phyloP scores from a whole-genome alignment of 371 early-diverging fungal species.

The Lichtheimia hyalospora region DNA sequence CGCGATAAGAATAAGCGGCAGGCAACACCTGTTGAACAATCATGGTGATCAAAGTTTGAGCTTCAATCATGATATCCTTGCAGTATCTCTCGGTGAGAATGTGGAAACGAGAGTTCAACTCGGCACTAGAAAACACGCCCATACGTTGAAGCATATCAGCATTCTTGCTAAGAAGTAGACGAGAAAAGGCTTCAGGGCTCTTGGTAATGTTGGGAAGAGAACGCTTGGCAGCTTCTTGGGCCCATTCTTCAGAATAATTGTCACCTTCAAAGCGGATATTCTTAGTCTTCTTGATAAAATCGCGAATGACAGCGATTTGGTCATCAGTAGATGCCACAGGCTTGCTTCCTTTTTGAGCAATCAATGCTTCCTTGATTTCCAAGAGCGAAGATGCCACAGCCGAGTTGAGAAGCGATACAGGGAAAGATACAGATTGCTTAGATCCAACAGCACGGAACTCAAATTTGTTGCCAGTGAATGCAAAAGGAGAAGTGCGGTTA shows the following conservation, averaged over 20 bases:
- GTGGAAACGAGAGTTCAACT: constrained; percentile 91
- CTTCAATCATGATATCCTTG: constrained; percentile 95
- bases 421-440: constrained; percentile 96
- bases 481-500: constrained; percentile 98
- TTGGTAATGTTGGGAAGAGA: constrained; percentile 92
- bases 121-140: constrained; percentile 85
- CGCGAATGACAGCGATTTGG: constrained; percentile 82
- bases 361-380: constrained; percentile 73
- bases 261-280: constrained; percentile 95
- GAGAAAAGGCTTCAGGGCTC: constrained; percentile 85
- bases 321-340: constrained; percentile 81
- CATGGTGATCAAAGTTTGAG: constrained; percentile 86
- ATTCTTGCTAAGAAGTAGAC: constrained; percentile 72
- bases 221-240: constrained; percentile 77
- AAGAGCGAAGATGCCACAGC: constrained; percentile 86
- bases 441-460: constrained; percentile 99
- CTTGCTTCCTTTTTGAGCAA: constrained; percentile 77
- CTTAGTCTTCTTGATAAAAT: constrained; percentile 83
- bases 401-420: constrained; percentile 89
- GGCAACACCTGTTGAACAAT: constrained; percentile 86
- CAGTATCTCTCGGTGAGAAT: constrained; percentile 93
- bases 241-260: constrained; percentile 88
- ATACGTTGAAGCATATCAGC: constrained; percentile 72
- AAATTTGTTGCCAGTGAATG: constrained; percentile 99
- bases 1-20: constrained; percentile 86